Percentiles rank a stretch among this genome's conserved stretches.
Conservation (phyloP, 2,329 filamentous ascomycete genomes). For the Ophiostoma angusticollis region DNA sequence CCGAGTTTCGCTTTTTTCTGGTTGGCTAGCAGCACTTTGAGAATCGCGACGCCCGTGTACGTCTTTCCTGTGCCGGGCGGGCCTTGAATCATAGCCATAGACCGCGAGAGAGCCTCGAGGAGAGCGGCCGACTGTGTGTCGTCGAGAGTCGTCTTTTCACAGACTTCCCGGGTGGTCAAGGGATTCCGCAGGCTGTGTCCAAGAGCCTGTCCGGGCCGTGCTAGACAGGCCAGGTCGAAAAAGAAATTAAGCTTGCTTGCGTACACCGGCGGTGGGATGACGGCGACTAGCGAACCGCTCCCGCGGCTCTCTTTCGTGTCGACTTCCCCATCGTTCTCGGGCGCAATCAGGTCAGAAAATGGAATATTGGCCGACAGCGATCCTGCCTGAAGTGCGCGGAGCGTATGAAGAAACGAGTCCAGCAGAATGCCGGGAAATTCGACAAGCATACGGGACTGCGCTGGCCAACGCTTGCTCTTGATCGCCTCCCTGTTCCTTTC, state of each 20-base stretch:
- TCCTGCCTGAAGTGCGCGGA: conserved; percentile 43
- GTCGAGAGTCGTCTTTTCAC: conserved; percentile 35
- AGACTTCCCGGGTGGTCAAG: conserved; percentile 15
- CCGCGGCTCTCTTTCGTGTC: no score
- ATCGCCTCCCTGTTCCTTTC: conserved; percentile 11
- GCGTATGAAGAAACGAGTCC: conserved; percentile 43
- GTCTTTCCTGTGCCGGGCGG: conserved; percentile 60
- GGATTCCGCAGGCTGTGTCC: neutral
- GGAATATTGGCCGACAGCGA: conserved; percentile 30
- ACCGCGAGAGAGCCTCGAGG: conserved; percentile 36
- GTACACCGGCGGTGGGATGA: conserved; percentile 37
- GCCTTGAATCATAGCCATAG: conserved; percentile 52
- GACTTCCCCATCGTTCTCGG: conserved; percentile 11
- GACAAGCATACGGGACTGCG: conserved; percentile 27
- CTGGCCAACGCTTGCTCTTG: neutral
- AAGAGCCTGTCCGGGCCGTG: conserved; percentile 8
- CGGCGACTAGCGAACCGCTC: conserved; percentile 6
- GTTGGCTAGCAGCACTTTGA: conserved; percentile 38
- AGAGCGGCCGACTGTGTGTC: conserved; percentile 37
- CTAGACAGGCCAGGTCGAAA: conserved; percentile 30
- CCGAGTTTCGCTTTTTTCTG: conserved; percentile 28
- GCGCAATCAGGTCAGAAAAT: conserved; percentile 34
- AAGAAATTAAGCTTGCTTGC: conserved; percentile 32
- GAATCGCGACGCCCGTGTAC: conserved; percentile 46
- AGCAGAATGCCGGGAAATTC: conserved; percentile 51